phyloP scores from a whole-genome alignment of 768 basidiomycete genomes.

The Royoungia palumana region DNA sequence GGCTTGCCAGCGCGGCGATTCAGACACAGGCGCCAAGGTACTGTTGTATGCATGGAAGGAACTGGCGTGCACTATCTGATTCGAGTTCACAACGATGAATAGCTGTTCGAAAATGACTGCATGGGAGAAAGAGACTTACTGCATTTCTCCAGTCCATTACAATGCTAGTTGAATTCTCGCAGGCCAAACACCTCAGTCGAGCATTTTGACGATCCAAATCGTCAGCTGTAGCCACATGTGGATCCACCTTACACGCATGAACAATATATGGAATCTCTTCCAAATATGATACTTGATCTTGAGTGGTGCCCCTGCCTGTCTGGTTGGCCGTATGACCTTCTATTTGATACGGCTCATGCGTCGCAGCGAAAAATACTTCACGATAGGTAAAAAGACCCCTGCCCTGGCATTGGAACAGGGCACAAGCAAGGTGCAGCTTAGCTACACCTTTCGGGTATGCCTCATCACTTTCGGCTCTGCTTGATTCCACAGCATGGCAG shows the following conservation, averaged over 20 bases:
- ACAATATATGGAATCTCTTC: constrained; percentile 11
- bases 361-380: background rate
- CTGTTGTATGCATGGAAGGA: background rate
- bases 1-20: background rate
- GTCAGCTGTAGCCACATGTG: constrained; percentile 5
- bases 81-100: too few relatives aligned
- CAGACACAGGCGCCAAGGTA: background rate
- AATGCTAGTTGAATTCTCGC: background rate
- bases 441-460: too few relatives aligned
- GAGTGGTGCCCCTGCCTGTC: too few relatives aligned
- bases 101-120: too few relatives aligned
- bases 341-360: background rate
- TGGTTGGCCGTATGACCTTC: background rate
- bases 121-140: background rate
- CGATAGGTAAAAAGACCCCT: background rate
- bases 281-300: background rate
- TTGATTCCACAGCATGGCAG: too few relatives aligned
- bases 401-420: background rate
- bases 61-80: constrained; percentile 4
- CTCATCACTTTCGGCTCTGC: background rate
- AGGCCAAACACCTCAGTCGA: constrained; percentile 8
- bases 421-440: constrained; percentile 7
- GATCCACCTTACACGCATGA: constrained; percentile 12
- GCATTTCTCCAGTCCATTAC: constrained; percentile 14
- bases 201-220: constrained; percentile 14